Evolutionary conservation across 495 filamentous ascomycete genomes (phyloP).

Genomic region (Penicillium canescens): DNA sequence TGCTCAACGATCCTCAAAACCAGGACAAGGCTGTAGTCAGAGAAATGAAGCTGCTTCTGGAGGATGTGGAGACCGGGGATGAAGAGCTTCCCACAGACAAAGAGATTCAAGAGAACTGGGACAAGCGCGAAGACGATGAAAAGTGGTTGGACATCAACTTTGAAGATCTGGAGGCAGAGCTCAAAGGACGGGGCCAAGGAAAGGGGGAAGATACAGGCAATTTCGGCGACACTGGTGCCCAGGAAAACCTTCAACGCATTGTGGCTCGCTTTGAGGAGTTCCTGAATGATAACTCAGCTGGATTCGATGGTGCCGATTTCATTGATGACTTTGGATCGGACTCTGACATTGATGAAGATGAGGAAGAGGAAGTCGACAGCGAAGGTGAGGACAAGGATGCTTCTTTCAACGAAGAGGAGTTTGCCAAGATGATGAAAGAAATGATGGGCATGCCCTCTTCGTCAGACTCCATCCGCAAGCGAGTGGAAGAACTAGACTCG

Average conservation of each 20-base stretch:
- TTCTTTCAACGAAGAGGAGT: constrained; percentile 82
- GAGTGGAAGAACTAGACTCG: constrained; percentile 48
- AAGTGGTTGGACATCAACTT: constrained; percentile 94
- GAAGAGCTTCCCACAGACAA: constrained; percentile 66
- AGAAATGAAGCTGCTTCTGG: constrained; percentile 72
- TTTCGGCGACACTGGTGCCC: constrained; percentile 78
- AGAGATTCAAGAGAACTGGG: constrained; percentile 70
- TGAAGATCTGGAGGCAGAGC: constrained; percentile 79
- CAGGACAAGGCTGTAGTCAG: constrained; percentile 64
- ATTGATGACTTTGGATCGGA: constrained; percentile 63
- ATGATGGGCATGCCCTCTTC: constrained; percentile 81
- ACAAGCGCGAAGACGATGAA: constrained; percentile 70
- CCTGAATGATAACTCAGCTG: constrained; percentile 81
- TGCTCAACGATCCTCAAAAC: constrained; percentile 64
- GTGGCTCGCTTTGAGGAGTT: constrained; percentile 93
- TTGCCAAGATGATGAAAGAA: constrained; percentile 84
- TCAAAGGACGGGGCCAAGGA: constrained; percentile 54
- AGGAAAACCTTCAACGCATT: constrained; percentile 84
- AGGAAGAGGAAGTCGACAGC: constrained; percentile 52
- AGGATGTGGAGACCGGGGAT: constrained; percentile 66
- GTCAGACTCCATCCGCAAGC: constrained; percentile 31
- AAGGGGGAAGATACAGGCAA: constrained; percentile 35
- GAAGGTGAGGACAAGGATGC: constrained; percentile 74
- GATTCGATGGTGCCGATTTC: constrained; percentile 72
- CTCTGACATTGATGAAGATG: constrained; percentile 60